Evolutionary conservation across 345 rosid species (phyloP).

Genomic region (Eucalyptus marginata): DNA sequence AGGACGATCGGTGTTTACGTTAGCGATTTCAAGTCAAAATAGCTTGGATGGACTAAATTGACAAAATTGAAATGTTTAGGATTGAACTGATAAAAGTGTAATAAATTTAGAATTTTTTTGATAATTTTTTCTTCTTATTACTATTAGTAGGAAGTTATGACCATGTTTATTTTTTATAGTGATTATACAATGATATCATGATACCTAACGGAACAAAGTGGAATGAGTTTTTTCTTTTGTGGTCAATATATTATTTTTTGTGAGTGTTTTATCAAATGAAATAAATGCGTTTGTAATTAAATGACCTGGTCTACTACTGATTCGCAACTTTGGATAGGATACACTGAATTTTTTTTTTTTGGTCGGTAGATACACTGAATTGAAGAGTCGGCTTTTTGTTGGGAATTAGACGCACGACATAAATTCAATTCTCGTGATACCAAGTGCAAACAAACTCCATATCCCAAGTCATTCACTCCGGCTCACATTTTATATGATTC

Average conservation of each 20-base stretch:
- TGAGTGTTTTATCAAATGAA: not conserved
- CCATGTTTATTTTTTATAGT: not conserved
- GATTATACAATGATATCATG: not conserved
- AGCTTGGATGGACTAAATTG: accelerated
- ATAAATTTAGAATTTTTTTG: too few relatives aligned
- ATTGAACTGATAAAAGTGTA: accelerated
- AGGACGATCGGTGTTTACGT: accelerated
- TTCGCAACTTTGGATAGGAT: not conserved
- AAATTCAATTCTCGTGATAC: not conserved
- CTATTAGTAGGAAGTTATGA: not conserved
- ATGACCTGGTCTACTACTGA: not conserved
- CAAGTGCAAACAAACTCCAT: not conserved
- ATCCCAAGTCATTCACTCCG: not conserved
- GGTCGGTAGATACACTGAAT: not conserved
- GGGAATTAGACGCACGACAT: not conserved
- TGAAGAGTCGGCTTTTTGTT: not conserved
- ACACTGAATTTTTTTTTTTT: not conserved
- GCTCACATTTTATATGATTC: not conserved
- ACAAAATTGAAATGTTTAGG: accelerated
- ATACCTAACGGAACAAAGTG: not conserved
- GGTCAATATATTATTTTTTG: not conserved
- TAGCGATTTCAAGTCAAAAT: not conserved
- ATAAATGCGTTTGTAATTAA: not conserved
- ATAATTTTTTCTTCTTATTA: too few relatives aligned
- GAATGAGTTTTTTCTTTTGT: not conserved